Evolutionary conservation across 768 basidiomycete species (phyloP).

Genomic region (Hypholoma fasciculare): DNA sequence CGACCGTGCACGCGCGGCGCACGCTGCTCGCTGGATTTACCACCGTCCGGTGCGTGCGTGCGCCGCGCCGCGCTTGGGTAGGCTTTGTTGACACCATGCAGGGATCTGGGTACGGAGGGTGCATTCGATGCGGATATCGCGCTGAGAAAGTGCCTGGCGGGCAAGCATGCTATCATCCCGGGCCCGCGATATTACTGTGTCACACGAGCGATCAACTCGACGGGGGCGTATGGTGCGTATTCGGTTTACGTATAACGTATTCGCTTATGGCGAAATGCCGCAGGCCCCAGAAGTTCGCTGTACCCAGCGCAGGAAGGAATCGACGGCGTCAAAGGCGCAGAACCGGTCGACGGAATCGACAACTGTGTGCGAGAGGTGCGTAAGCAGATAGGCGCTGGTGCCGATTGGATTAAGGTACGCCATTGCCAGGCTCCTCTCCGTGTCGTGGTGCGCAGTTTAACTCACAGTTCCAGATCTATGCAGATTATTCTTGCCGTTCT

Average conservation of each 20-base stretch:
- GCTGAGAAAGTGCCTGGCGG: slow-evolving; percentile 51
- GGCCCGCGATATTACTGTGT: slow-evolving; percentile 66
- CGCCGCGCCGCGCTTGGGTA: neutral
- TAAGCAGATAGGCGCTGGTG: slow-evolving; percentile 61
- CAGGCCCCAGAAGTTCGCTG: slow-evolving; percentile 55
- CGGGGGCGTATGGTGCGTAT: slow-evolving; percentile 56
- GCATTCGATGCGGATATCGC: slow-evolving; percentile 62
- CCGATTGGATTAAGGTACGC: slow-evolving; percentile 66
- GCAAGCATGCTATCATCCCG: slow-evolving; percentile 44
- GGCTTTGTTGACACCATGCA: slow-evolving; percentile 17
- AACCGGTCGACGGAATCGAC: slow-evolving; percentile 57
- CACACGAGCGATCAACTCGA: slow-evolving; percentile 57
- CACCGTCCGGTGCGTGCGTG: slow-evolving; percentile 47
- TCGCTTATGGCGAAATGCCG: neutral
- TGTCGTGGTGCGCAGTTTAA: neutral
- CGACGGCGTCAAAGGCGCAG: slow-evolving; percentile 57
- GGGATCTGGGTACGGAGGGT: slow-evolving; percentile 71
- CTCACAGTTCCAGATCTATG: neutral
- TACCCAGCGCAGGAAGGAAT: slow-evolving; percentile 49
- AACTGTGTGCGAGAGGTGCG: slow-evolving; percentile 57
- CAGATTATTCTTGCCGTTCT: slow-evolving; percentile 57
- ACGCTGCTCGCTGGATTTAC: slow-evolving; percentile 67
- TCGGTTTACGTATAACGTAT: slow-evolving; percentile 5
- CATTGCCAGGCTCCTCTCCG: neutral
- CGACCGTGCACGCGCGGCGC: slow-evolving; percentile 55